These are phyloP conservation scores for Phyllosticta citribraziliensis DNA, from an alignment of 2,329 filamentous ascomycete genomes.

Conservation along the genomic window DNA sequence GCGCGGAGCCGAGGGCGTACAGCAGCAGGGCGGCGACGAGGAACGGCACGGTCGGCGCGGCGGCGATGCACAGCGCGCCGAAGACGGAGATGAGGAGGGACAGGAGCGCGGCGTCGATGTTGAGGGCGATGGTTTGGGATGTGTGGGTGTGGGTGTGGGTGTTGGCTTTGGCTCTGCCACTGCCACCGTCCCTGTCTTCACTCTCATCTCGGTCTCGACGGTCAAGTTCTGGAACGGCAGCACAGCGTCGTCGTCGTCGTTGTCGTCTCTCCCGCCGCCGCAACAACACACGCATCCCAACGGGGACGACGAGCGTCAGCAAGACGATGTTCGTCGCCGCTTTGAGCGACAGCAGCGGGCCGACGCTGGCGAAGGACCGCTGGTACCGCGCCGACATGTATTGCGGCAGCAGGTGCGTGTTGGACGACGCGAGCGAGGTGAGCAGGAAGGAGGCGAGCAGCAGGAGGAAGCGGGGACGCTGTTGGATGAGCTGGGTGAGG, in stretches of 20 bases:
- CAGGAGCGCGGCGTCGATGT: slow-evolving; percentile 21
- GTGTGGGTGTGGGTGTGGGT: too few relatives aligned
- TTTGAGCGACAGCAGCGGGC: slow-evolving; percentile 29
- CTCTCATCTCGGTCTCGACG: too few relatives aligned
- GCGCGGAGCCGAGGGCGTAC: slow-evolving; percentile 28
- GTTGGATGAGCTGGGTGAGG: background rate
- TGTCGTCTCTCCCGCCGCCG: background rate
- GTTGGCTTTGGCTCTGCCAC: too few relatives aligned
- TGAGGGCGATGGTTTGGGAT: slow-evolving; percentile 21
- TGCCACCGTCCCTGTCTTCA: background rate
- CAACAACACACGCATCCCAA: slow-evolving; percentile 22
- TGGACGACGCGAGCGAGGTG: slow-evolving; percentile 28
- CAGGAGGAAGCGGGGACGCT: slow-evolving; percentile 19
- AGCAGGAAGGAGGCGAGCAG: slow-evolving; percentile 25
- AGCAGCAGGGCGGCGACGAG: slow-evolving; percentile 21
- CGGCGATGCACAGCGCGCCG: slow-evolving; percentile 24
- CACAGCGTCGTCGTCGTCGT: background rate
- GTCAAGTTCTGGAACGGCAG: too few relatives aligned
- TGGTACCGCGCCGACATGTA: slow-evolving; percentile 31
- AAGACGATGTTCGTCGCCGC: slow-evolving; percentile 26
- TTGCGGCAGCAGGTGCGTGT: slow-evolving; percentile 28
- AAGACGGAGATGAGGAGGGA: slow-evolving; percentile 25
- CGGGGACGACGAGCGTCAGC: slow-evolving; percentile 24
- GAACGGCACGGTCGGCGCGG: slow-evolving; percentile 19
- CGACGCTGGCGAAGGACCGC: slow-evolving; percentile 28